Base-by-base conservation (phyloP, 192 early-diverging fungal genomes). In the Backusella morwellensis region DNA sequence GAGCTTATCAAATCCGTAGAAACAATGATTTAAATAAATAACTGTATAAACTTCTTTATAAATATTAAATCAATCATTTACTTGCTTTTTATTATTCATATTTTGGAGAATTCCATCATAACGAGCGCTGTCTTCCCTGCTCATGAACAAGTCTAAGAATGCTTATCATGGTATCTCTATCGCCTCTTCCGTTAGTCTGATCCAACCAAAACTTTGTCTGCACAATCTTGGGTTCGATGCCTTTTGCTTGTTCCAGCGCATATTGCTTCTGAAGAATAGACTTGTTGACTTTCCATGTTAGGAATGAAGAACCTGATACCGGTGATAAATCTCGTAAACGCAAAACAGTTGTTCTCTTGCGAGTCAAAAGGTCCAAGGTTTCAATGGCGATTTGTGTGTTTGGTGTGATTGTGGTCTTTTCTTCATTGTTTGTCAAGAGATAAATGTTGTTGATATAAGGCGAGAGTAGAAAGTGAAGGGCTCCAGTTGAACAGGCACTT, bases 1-100 rank as follows among this genome's bases (percentile, higher is more conserved):
- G 84, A 81, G 63, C 74, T 94, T 34, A 82, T 94, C 52, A 75
- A 82, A 34, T 78, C 80, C 35, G 78, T 83, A 73, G 81, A 81
- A 72, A 69, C 38, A 66, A 23, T 79, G n/a, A 59, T 66, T 14
- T 77, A 78, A 44, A 32, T 32, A 32, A 17, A 44, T 17, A 44
- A 44, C 12, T 44, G 42, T 44, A 44, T 14, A 44, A 44, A 44
- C 12, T 2, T 40, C 6, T 40, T 8, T 40, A 40, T 40, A 11
- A 38, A 1, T 38, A 11, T 40, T 12, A 54, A n/a, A 54, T 54
- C 19, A 0, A n/a, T n/a, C 52, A n/a, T 54, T 54, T 54, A 40
- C 32, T 3, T 32, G 32, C 32, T 32, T 32, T 32, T 54, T 21
- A 54, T 23, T 54, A 8, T n/a, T 54, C 32, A 32, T 32, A 32